Conservation (phyloP, 2,329 filamentous ascomycete genomes). For the Colletotrichum liriopes region DNA sequence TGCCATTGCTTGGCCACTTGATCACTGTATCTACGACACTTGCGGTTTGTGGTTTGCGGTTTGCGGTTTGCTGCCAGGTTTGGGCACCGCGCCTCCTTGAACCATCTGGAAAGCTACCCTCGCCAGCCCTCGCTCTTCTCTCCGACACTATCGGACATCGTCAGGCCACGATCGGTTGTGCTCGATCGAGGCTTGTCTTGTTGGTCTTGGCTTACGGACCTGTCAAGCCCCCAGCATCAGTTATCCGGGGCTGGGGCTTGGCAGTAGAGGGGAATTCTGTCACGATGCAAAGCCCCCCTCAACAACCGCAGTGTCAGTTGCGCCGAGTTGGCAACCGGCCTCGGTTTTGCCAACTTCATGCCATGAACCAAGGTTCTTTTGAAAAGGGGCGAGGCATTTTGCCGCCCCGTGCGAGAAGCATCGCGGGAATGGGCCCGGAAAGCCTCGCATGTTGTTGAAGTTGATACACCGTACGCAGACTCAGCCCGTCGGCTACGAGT, state of each 20-base stretch:
- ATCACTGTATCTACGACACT: conserved; percentile 35
- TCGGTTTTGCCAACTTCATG: conserved; percentile 14
- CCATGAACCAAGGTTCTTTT: conserved; percentile 2
- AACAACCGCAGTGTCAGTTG: conserved; percentile 15
- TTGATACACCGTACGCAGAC: conserved; percentile 3
- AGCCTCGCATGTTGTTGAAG: conserved; percentile 21
- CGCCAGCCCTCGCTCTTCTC: conserved; percentile 7
- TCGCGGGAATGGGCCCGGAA: conserved; percentile 10
- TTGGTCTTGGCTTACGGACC: conserved; percentile 31
- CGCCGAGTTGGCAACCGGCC: conserved; percentile 17
- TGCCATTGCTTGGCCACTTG: conserved; percentile 9
- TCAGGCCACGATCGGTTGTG: background rate
- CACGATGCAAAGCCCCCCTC: conserved; percentile 23
- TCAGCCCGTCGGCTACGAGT: conserved; percentile 31
- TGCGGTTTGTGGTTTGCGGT: conserved; percentile 25
- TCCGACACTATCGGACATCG: conserved; percentile 13
- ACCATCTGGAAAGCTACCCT: conserved; percentile 11
- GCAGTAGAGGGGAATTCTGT: conserved; percentile 2
- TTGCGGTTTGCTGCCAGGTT: conserved; percentile 19
- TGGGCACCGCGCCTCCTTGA: conserved; percentile 23
- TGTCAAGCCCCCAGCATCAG: background rate
- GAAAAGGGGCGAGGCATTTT: conserved; percentile 21
- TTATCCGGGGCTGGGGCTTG: conserved; percentile 18
- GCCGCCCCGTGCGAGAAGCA: conserved; percentile 2
- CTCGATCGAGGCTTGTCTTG: conserved; percentile 14